These are phyloP conservation scores for Ophidiomyces ophidiicola DNA, from an alignment of 2,329 filamentous ascomycete species.

Conservation along the genomic window DNA sequence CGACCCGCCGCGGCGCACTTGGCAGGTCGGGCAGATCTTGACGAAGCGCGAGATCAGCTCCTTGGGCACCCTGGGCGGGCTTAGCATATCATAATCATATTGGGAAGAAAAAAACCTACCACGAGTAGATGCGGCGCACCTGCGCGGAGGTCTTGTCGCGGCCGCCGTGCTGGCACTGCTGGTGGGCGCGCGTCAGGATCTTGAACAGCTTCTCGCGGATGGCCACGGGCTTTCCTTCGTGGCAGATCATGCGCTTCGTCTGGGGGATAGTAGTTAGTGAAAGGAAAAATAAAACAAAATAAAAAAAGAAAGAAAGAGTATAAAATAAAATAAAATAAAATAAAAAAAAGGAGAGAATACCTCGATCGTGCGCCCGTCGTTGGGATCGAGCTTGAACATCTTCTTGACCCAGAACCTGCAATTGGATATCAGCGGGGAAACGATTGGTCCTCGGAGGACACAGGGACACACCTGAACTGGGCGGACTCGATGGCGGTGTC, in stretches of 20 bases:
- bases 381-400: constrained; percentile 39
- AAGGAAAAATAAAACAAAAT: not conserved
- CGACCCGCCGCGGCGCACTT: constrained; percentile 35
- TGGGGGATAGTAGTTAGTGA: constrained; percentile 14
- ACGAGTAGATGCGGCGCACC: constrained; percentile 40
- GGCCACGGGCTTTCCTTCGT: constrained; percentile 42
- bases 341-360: constrained; percentile 19
- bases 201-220: constrained; percentile 41
- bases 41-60: constrained; percentile 42
- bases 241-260: constrained; percentile 36
- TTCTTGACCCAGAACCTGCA: constrained; percentile 42
- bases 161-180: constrained; percentile 41
- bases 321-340: not conserved
- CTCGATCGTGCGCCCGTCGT: constrained; percentile 28
- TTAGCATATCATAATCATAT: too few relatives aligned
- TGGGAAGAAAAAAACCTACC: too few relatives aligned
- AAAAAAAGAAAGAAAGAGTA: constrained; percentile 3
- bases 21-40: constrained; percentile 40
- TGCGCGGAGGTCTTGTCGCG: constrained; percentile 42
- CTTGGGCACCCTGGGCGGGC: constrained; percentile 42
- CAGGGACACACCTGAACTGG: constrained; percentile 39
- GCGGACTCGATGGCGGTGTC: constrained; percentile 40
- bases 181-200: constrained; percentile 39
- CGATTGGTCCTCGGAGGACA: too few relatives aligned
- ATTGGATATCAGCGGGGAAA: constrained; percentile 1